These are phyloP conservation scores for Coemansia sp. DNA, from an alignment of 192 early-diverging fungal species.

Conservation along the genomic window DNA sequence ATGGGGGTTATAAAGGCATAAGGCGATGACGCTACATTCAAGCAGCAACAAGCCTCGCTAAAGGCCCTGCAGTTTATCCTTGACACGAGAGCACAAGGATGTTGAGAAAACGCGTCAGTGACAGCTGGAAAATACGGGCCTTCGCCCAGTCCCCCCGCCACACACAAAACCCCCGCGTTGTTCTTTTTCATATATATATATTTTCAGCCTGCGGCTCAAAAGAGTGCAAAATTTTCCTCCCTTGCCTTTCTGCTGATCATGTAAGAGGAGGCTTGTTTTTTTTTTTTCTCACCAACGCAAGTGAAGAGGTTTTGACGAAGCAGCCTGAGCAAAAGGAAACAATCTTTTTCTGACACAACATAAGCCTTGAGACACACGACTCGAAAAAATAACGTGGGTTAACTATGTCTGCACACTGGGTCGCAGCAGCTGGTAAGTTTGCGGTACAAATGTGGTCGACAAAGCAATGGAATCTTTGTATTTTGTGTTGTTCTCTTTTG, in stretches of 20 bases:
- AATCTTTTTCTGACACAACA: too few relatives aligned
- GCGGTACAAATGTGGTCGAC: background rate
- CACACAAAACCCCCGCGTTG: background rate
- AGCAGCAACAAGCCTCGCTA: too few relatives aligned
- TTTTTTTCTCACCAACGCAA: background rate
- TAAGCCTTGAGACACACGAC: too few relatives aligned
- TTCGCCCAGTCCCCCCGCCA: too few relatives aligned
- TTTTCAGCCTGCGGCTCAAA: background rate
- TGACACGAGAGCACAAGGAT: too few relatives aligned
- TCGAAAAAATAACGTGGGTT: slow-evolving; percentile 11
- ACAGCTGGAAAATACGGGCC: too few relatives aligned
- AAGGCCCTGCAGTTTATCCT: too few relatives aligned
- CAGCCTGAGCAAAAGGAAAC: background rate
- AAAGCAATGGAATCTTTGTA: background rate
- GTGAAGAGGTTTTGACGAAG: background rate
- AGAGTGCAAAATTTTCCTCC: background rate
- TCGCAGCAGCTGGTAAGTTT: background rate
- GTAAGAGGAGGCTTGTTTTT: background rate
- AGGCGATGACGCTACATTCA: too few relatives aligned
- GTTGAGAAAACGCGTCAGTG: background rate
- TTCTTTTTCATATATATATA: background rate
- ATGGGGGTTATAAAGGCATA: too few relatives aligned
- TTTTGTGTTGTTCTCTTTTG: background rate
- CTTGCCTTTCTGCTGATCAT: background rate
- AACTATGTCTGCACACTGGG: slow-evolving; percentile 5